These are phyloP conservation scores for Boechera stricta DNA, from an alignment of 345 rosid species.

Conservation along the genomic window DNA sequence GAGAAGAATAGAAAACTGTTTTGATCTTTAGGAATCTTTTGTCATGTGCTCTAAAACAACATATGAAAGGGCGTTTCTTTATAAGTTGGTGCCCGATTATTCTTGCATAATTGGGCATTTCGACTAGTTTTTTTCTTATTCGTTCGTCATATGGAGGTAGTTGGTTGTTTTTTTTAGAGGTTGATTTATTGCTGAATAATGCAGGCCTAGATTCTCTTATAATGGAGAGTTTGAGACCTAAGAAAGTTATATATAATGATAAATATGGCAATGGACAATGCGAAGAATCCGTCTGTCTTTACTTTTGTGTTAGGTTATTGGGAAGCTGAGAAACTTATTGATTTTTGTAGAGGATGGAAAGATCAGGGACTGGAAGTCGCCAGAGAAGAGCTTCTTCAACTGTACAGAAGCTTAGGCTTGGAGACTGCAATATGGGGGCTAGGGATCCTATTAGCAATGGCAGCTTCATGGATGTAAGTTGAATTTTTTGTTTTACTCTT, in stretches of 20 bases:
- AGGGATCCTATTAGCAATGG: slow-evolving; percentile 78
- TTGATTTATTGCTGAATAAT: slow-evolving; percentile 24
- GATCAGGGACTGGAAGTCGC: slow-evolving; percentile 78
- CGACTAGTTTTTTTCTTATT: neutral
- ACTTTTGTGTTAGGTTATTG: neutral
- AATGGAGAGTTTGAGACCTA: slow-evolving; percentile 23
- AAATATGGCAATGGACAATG: too few relatives aligned
- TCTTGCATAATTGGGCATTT: slow-evolving; percentile 44
- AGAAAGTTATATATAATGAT: slow-evolving; percentile 7
- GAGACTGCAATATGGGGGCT: slow-evolving; percentile 58
- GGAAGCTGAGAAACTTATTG: slow-evolving; percentile 35
- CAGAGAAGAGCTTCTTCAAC: slow-evolving; percentile 71
- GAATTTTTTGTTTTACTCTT: slow-evolving; percentile 3
- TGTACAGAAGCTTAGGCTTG: slow-evolving; percentile 68
- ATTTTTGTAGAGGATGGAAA: slow-evolving; percentile 75
- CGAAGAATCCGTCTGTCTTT: too few relatives aligned
- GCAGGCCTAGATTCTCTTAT: slow-evolving; percentile 39
- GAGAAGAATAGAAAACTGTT: slow-evolving; percentile 44
- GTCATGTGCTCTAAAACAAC: slow-evolving; percentile 41
- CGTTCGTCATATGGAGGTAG: too few relatives aligned
- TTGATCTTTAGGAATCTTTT: slow-evolving; percentile 45
- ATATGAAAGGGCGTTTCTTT: slow-evolving; percentile 30
- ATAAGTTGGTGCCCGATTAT: slow-evolving; percentile 38
- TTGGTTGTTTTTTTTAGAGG: too few relatives aligned
- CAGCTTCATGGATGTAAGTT: slow-evolving; percentile 89